Evolutionary conservation across 2,329 filamentous ascomycete genomes (phyloP).

Genomic region (Parafenestella ontariensis): DNA sequence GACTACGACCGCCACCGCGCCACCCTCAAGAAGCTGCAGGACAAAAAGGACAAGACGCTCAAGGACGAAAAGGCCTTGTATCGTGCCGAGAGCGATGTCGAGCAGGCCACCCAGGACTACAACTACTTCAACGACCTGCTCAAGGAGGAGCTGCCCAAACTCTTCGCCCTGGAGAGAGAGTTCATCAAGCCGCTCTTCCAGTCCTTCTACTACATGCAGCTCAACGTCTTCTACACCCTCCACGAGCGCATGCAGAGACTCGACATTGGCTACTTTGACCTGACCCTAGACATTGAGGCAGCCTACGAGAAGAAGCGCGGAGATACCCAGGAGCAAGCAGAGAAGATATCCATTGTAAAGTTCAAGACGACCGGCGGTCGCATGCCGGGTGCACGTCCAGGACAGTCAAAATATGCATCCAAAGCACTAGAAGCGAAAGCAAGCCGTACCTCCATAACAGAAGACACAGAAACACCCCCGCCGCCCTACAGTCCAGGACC

Average conservation of each 20-base stretch:
- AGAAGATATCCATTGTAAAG: slow-evolving; percentile 82
- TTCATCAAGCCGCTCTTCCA: slow-evolving; percentile 98
- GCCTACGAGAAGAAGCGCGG: slow-evolving; percentile 89
- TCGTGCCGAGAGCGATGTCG: slow-evolving; percentile 91
- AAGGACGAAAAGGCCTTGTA: slow-evolving; percentile 98
- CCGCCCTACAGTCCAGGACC: slow-evolving; percentile 50
- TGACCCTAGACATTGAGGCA: slow-evolving; percentile 88
- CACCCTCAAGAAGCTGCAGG: slow-evolving; percentile 89
- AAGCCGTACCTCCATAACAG: slow-evolving; percentile 39
- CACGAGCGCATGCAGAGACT: slow-evolving; percentile 98
- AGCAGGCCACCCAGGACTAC: slow-evolving; percentile 92
- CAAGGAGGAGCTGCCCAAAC: slow-evolving; percentile 92
- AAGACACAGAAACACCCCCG: slow-evolving; percentile 46
- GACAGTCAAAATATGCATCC: slow-evolving; percentile 47
- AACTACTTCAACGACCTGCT: slow-evolving; percentile 98
- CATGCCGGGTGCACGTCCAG: slow-evolving; percentile 41
- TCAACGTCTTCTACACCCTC: slow-evolving; percentile 98
- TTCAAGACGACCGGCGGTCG: slow-evolving; percentile 85
- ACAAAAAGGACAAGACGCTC: slow-evolving; percentile 94
- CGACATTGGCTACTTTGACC: slow-evolving; percentile 97
- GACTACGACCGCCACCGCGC: slow-evolving; percentile 90
- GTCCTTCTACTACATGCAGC: slow-evolving; percentile 99
- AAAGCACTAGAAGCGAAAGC: slow-evolving; percentile 50
- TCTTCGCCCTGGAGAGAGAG: slow-evolving; percentile 87
- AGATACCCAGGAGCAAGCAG: slow-evolving; percentile 83